phyloP scores from a whole-genome alignment of 345 rosid species.

The Eucalyptus cloeziana region DNA sequence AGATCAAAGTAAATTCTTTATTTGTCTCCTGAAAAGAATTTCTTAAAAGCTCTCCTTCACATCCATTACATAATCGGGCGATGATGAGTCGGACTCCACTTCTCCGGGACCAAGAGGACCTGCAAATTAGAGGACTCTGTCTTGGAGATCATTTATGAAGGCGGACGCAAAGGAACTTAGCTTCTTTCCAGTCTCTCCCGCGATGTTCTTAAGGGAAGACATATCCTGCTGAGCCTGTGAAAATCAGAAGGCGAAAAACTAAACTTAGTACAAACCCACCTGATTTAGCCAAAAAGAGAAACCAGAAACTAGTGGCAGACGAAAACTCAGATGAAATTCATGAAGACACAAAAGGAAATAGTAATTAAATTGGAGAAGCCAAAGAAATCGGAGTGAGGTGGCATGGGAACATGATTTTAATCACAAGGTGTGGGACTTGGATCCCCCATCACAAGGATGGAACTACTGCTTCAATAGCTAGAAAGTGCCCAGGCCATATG shows the following conservation, averaged over 20 bases:
- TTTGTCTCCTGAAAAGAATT: not conserved
- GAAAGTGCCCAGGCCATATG: not conserved
- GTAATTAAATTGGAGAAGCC: not conserved
- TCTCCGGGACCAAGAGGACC: not conserved
- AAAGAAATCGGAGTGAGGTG: not conserved
- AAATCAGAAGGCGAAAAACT: not conserved
- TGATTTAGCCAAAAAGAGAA: not conserved
- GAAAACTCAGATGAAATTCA: not conserved
- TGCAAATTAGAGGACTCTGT: slow-evolving; percentile 54
- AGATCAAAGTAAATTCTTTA: not conserved
- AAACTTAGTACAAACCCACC: not conserved
- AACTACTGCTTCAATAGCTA: not conserved
- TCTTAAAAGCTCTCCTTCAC: not conserved
- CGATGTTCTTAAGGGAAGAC: slow-evolving; percentile 72
- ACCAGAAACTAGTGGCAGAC: not conserved
- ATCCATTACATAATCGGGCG: not conserved
- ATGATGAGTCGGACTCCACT: not conserved
- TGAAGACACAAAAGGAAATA: not conserved
- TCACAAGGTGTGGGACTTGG: not conserved
- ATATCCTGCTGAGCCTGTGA: slow-evolving; percentile 88
- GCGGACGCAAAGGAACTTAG: slow-evolving; percentile 72
- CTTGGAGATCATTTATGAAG: slow-evolving; percentile 76
- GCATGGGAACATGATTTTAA: not conserved
- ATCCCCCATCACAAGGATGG: not conserved
- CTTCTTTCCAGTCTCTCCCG: slow-evolving; percentile 92